Evolutionary conservation across 2,329 filamentous ascomycete species (phyloP).

Genomic region (Pseudogymnoascus sp.): DNA sequence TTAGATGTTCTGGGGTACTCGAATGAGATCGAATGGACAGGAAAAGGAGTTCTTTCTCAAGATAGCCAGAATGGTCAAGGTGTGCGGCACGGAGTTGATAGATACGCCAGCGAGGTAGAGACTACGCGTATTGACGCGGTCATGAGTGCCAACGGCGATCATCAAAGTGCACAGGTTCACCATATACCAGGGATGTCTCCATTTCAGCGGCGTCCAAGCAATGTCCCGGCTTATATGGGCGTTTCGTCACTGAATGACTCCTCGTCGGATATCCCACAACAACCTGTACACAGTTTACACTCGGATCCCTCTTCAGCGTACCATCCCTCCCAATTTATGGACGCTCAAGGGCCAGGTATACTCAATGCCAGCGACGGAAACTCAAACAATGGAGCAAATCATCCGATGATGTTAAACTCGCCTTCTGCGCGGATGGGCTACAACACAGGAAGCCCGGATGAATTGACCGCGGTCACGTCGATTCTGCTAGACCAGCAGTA

Average conservation of each 20-base stretch:
- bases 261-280: not conserved
- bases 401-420: slow-evolving; percentile 11
- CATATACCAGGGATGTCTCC: not conserved
- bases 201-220: not conserved
- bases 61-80: not conserved
- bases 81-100: not conserved
- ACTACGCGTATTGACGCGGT: not conserved
- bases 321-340: not conserved
- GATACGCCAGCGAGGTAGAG: not conserved
- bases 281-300: not conserved
- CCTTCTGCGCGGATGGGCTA: slow-evolving; percentile 10
- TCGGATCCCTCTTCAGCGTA: not conserved
- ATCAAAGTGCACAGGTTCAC: not conserved
- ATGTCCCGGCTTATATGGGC: not conserved
- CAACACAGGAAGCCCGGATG: slow-evolving; percentile 14
- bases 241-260: not conserved
- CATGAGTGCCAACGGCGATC: not conserved
- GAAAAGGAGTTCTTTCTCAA: not conserved
- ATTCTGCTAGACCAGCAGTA: slow-evolving; percentile 24
- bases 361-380: not conserved
- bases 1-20: slow-evolving; percentile 15
- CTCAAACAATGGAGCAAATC: slow-evolving; percentile 1
- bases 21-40: slow-evolving; percentile 4
- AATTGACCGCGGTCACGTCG: slow-evolving; percentile 20
- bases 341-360: not conserved